Base-by-base conservation (phyloP, 2,329 filamentous ascomycete genomes). In the Penicillium frequentans region DNA sequence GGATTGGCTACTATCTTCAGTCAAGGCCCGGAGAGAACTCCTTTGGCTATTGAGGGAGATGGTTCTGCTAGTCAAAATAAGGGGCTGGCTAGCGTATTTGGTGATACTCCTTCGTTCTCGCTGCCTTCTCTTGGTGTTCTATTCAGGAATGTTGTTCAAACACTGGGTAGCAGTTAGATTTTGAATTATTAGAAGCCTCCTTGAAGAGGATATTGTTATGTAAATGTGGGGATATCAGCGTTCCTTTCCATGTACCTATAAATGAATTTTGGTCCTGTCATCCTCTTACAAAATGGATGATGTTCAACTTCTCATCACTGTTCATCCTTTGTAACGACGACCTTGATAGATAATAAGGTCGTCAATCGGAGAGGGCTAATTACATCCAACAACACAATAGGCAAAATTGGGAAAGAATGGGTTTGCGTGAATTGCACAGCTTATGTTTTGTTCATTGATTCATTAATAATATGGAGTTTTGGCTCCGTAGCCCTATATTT, bases 61-160 rank as follows among this genome's bases (percentile, higher is more conserved):
- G 66, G 68, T 56, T 64, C 59, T 31, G 54, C 50, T 37, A 54
- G 56, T 14, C 69, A 69, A 55, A 67, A 59, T 42, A 64, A 57
- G 49, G 68, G 61, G 42, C 61, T 77, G 54, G 68, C 72, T 33
- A 62, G 64, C 60, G 70, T 77, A 7, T 77, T 77, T 61, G 70
- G 71, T 48, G 67, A 72, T 31, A 69, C 67, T 16, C 73, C 75
- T 39, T 69, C 75, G 8, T 77, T 75, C 64, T 70, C 71, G 47
- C 60, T 76, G 55, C 74, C 75, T 29, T 66, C 70, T 49, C 68
- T 75, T 52, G 68, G 69, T 23, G 66, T 71, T 49, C 62, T 77
- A 39, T 77, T 77, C 55, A 69, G 68, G 49, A 72, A 72, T 45
- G 73, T 77, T 45, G 72, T 77, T 50, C 68, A 72, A 59, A 65